These are phyloP conservation scores for Lolium rigidum DNA, from an alignment of 176 grass and related monocot genomes.

Conservation along the genomic window DNA sequence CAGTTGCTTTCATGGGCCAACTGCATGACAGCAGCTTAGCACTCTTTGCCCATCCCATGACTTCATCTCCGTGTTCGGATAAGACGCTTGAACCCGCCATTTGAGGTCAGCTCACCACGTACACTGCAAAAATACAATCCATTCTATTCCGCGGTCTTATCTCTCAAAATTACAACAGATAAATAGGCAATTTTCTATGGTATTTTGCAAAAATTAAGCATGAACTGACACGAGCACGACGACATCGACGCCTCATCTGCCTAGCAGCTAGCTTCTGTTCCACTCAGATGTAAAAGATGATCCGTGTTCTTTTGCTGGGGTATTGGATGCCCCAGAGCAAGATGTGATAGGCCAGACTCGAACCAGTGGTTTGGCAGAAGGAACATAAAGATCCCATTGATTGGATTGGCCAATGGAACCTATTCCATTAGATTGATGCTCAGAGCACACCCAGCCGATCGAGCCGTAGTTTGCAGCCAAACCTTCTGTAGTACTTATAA, in stretches of 20 bases:
- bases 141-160: neutral
- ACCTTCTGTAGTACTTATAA: neutral
- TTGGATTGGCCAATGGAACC: neutral
- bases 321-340: neutral
- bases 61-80: slow-evolving; percentile 20
- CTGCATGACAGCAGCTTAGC: slow-evolving; percentile 29
- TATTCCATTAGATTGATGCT: neutral
- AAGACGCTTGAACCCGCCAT: slow-evolving; percentile 5
- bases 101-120: neutral
- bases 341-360: slow-evolving; percentile 4
- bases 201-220: neutral
- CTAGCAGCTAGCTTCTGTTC: neutral
- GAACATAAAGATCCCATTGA: neutral
- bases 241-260: neutral
- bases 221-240: neutral
- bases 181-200: neutral
- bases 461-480: neutral
- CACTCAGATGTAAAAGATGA: neutral
- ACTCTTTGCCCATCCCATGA: slow-evolving; percentile 34
- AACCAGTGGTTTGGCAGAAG: neutral
- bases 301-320: no score
- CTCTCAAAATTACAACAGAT: neutral
- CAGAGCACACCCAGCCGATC: neutral
- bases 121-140: neutral
- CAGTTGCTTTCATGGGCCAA: slow-evolving; percentile 51